Conservation (phyloP, 176 grass and related monocot genomes). For the Ananas comosus region DNA sequence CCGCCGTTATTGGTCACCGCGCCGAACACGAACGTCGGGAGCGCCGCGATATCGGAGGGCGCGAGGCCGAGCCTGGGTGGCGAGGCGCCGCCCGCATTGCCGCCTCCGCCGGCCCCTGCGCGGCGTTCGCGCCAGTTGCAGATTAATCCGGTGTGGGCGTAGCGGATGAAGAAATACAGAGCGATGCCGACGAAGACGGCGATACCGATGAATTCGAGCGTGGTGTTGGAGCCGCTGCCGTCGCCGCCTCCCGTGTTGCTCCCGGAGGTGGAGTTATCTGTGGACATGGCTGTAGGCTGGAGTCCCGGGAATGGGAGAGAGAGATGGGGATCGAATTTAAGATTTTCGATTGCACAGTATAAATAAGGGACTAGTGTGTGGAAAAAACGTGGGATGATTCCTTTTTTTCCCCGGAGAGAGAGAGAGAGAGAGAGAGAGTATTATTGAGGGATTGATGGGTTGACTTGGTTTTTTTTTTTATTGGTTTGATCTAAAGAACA, state of each 20-base stretch:
- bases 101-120: background rate
- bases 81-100: background rate
- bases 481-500: too few species aligned
- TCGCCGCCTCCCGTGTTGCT: background rate
- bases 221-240: background rate
- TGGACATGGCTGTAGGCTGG: background rate
- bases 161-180: background rate
- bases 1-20: background rate
- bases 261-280: background rate
- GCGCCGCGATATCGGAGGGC: slow-evolving; percentile 6
- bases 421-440: too few species aligned
- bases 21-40: slow-evolving; percentile 16
- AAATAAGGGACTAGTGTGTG: too few species aligned
- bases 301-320: too few species aligned
- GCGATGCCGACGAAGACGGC: slow-evolving; percentile 28
- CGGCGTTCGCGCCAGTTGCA: background rate
- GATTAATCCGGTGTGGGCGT: background rate
- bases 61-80: background rate
- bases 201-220: background rate
- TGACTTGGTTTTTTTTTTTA: too few species aligned
- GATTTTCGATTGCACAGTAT: too few species aligned
- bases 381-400: too few species aligned
- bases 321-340: too few species aligned
- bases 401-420: too few species aligned
- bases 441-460: too few species aligned